These are phyloP conservation scores for Tolypocladium endophyticum DNA, from an alignment of 2,329 filamentous ascomycete genomes.

Conservation along the genomic window DNA sequence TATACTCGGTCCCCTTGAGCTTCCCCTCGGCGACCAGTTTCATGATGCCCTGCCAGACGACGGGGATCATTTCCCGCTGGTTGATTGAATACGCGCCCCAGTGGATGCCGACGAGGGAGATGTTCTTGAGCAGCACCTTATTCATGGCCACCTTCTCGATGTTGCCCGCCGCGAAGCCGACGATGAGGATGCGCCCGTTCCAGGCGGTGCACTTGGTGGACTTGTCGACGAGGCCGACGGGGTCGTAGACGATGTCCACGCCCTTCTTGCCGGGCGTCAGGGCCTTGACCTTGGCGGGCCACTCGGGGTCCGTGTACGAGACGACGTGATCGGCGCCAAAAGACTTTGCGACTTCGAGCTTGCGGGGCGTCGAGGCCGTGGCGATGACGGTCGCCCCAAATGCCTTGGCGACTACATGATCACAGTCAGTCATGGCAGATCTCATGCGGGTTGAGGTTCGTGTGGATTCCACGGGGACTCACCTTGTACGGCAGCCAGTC, in stretches of 20 bases:
- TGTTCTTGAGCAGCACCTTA: constrained; percentile 87
- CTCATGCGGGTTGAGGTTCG: not conserved
- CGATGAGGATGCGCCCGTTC: constrained; percentile 80
- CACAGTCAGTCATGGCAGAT: not conserved
- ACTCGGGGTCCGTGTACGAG: constrained; percentile 58
- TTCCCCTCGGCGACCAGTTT: constrained; percentile 67
- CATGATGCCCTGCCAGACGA: constrained; percentile 77
- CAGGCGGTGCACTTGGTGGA: constrained; percentile 87
- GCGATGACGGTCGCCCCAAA: constrained; percentile 88
- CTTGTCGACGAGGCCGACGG: constrained; percentile 79
- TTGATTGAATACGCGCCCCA: constrained; percentile 77
- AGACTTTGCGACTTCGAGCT: constrained; percentile 64
- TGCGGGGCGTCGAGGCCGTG: constrained; percentile 71
- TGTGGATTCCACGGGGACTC: constrained; percentile 2
- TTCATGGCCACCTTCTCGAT: constrained; percentile 94
- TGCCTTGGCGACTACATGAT: constrained; percentile 64
- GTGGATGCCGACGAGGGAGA: constrained; percentile 78
- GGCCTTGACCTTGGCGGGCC: constrained; percentile 62
- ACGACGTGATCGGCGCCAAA: constrained; percentile 82
- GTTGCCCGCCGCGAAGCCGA: constrained; percentile 65
- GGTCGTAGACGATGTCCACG: constrained; percentile 92
- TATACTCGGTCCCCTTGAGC: constrained; percentile 73
- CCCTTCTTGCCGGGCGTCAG: constrained; percentile 62
- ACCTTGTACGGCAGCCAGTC: constrained; percentile 78
- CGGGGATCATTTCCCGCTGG: constrained; percentile 58